phyloP scores from a whole-genome alignment of 73 alveolate species.

The Tetrahymena thermophila region DNA sequence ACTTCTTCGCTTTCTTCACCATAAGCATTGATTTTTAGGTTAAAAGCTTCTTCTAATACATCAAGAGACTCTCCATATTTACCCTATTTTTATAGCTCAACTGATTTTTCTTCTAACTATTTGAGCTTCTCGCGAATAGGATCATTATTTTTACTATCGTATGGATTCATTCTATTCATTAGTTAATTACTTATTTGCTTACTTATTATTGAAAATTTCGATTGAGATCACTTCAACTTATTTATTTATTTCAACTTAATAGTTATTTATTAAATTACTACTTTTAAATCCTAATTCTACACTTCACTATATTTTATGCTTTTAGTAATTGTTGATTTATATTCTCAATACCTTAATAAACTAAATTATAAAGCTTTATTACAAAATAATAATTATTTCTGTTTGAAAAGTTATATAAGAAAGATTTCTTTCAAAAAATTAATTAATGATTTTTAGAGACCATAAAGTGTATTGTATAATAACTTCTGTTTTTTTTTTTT shows the following conservation, averaged over 20 bases:
- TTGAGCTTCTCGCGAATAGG: constrained; percentile 41
- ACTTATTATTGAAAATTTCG: no score
- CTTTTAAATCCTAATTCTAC: neutral
- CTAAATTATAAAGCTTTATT: neutral
- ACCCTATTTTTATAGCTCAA: constrained; percentile 36
- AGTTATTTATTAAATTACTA: no score
- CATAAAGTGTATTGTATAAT: neutral
- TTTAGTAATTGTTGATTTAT: neutral
- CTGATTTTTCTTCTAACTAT: constrained; percentile 55
- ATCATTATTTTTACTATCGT: constrained; percentile 6
- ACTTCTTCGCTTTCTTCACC: constrained; percentile 75
- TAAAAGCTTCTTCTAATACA: constrained; percentile 59
- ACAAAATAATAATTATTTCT: neutral
- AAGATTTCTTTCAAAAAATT: neutral
- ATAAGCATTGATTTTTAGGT: constrained; percentile 45
- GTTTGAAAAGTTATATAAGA: neutral
- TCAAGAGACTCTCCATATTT: constrained; percentile 54
- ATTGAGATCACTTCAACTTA: neutral
- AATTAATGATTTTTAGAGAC: neutral
- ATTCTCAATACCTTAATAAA: neutral
- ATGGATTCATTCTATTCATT: neutral
- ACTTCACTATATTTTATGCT: neutral
- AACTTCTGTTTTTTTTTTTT: neutral
- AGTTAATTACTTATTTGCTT: neutral
- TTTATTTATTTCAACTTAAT: neutral